Base-by-base conservation (phyloP, 179 eudicot species). In the Nepenthes alata region DNA sequence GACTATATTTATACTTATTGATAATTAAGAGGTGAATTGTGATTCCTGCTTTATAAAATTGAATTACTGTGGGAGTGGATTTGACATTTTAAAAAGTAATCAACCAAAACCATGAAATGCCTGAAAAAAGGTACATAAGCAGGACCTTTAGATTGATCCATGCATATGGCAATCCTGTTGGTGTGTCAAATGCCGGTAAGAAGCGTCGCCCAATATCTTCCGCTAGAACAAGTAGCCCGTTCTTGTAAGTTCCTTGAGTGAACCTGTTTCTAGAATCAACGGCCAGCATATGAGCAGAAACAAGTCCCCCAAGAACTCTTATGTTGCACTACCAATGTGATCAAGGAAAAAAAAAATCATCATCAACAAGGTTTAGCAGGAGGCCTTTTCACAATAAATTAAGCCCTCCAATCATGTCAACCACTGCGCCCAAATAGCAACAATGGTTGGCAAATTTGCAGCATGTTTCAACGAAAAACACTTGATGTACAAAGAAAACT, bases 281-380 rank as follows among this genome's bases (percentile, higher is more conserved):
- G 75, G 98, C 98, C 84, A 91, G 98, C 85, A 89, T 80, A 89
- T 91, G 98, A 91, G 98, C 95, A 83, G 98, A 86, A 83, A 91
- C 98, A 84, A 91, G 98, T 75, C 98, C 98, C 67, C 98, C 98
- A 81, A 91, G 98, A 81, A 84, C 95, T 91, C 98, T 89, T 89
- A 91, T 91, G 89, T 91, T 91, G 96, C 98, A 89, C 98, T 91
- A 83, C 96, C 86, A 73, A 75, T 73, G 55, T 66, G 73, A 66
- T 64, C 65, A 77, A 70, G 64, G 58, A 64, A 16, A 70, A 66
- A 70, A 70, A 25, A 25, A 25, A 25, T 25, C 67, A 65, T 35
- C 49, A 77, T 78, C 64, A 82, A 78, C 67, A 60, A 59, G 35
- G 48, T 51, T 36, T 55, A 61, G 54, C 56, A 37, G 63, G 39